These are phyloP conservation scores for Termitomyces sp. DNA, from an alignment of 768 basidiomycete species.

Conservation along the genomic window DNA sequence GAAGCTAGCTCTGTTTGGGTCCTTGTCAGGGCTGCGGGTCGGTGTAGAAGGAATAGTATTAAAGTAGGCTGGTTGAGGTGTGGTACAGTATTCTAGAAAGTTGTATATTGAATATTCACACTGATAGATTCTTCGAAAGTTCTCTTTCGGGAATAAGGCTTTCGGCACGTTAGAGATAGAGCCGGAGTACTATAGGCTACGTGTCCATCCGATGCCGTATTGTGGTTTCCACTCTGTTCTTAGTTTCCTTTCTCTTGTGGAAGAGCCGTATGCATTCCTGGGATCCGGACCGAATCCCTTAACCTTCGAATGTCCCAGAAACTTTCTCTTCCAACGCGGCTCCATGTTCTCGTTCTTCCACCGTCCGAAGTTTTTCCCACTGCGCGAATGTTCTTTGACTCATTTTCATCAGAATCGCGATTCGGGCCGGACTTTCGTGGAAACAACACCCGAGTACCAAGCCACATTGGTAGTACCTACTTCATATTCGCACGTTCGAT, in stretches of 20 bases:
- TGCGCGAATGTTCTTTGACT: neutral
- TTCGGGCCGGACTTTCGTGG: neutral
- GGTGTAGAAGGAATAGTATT: neutral
- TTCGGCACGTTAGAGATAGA: too few species aligned
- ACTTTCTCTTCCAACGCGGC: too few species aligned
- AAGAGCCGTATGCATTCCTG: too few species aligned
- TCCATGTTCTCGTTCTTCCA: too few species aligned
- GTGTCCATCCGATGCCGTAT: neutral
- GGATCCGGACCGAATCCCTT: neutral
- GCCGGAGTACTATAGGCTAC: neutral
- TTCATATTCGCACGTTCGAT: neutral
- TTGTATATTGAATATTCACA: neutral
- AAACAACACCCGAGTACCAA: neutral
- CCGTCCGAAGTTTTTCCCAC: neutral
- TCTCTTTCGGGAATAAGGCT: neutral
- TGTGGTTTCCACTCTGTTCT: neutral
- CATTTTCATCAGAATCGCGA: neutral
- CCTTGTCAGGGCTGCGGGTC: neutral
- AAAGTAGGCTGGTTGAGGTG: neutral
- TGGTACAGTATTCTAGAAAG: neutral
- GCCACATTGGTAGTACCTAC: too few species aligned
- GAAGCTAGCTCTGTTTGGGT: neutral
- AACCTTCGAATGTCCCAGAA: neutral
- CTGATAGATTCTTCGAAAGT: neutral
- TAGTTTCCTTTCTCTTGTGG: neutral